phyloP scores from a whole-genome alignment of 371 early-diverging fungal species.

The Mortierella sp. region DNA sequence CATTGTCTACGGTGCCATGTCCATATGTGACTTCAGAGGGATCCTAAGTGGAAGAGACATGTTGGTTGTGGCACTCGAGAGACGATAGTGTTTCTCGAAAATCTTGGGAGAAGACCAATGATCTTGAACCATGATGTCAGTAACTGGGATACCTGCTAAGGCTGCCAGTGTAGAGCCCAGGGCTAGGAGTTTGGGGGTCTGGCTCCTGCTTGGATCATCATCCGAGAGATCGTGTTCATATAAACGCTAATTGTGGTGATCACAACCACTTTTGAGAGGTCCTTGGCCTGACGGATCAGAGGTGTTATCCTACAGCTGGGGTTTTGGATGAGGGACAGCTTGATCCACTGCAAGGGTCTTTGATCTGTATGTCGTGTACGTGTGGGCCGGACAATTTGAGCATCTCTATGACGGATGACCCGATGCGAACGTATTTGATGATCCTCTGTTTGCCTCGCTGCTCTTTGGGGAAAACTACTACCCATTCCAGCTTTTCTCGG shows the following conservation, averaged over 20 bases:
- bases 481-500: neutral
- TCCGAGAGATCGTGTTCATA: slow-evolving; percentile 1
- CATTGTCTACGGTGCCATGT: slow-evolving; percentile 17
- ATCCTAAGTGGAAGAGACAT: neutral
- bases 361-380: neutral
- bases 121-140: slow-evolving; percentile 24
- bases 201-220: neutral
- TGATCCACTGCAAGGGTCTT: neutral
- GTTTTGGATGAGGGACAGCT: neutral
- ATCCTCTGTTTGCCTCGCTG: neutral
- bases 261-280: neutral
- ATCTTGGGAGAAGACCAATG: slow-evolving; percentile 27
- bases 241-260: neutral
- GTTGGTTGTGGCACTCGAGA: slow-evolving; percentile 4
- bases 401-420: neutral
- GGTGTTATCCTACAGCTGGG: neutral
- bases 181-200: slow-evolving; percentile 1
- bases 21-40: slow-evolving; percentile 11
- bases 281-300: slow-evolving; percentile 4
- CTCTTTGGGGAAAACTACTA: slow-evolving; percentile 6
- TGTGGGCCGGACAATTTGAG: neutral
- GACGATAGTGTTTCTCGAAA: slow-evolving; percentile 21
- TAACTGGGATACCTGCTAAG: slow-evolving; percentile 13
- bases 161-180: slow-evolving; percentile 17
- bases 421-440: neutral